Evolutionary conservation across 2,329 filamentous ascomycete species (phyloP).

Genomic region (Leptographium flavum): DNA sequence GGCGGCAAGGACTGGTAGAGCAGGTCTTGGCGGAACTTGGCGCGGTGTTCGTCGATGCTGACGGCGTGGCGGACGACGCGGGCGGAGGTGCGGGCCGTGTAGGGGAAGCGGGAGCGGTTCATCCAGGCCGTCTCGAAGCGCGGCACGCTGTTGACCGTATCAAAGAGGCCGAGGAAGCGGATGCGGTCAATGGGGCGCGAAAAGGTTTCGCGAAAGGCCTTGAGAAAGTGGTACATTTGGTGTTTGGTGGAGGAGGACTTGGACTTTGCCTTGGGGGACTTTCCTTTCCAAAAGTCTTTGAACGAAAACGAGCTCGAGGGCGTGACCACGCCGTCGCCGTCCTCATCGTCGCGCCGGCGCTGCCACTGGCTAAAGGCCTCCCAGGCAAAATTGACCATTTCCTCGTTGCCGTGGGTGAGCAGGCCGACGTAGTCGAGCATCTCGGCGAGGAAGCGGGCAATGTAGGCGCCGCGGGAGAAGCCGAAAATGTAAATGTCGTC

Average conservation of each 20-base stretch:
- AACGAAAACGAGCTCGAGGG: too few species aligned
- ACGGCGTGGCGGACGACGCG: constrained; percentile 55
- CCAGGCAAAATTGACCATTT: constrained; percentile 75
- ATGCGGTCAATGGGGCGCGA: constrained; percentile 61
- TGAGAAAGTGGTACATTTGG: constrained; percentile 62
- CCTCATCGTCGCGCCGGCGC: constrained; percentile 27
- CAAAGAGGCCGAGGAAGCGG: constrained; percentile 64
- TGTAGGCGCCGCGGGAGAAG: constrained; percentile 60
- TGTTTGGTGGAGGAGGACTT: too few species aligned
- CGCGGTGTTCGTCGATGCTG: constrained; percentile 54
- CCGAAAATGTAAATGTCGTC: constrained; percentile 61
- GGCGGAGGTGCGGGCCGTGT: constrained; percentile 42
- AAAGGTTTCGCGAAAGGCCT: constrained; percentile 69
- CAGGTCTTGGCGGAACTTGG: constrained; percentile 58
- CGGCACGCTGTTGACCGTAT: constrained; percentile 70
- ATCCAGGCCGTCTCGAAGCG: constrained; percentile 65
- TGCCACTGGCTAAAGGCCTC: constrained; percentile 68
- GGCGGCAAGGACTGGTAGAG: constrained; percentile 35
- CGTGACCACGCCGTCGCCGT: too few species aligned
- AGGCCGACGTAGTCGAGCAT: constrained; percentile 77
- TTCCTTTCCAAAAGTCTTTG: too few species aligned
- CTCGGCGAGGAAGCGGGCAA: constrained; percentile 62
- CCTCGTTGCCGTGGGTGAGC: constrained; percentile 68
- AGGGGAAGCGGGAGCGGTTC: constrained; percentile 65
- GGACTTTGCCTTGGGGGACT: constrained; percentile 8